Percentiles rank a stretch among this genome's conserved stretches.
Evolutionary conservation across 2,329 filamentous ascomycete genomes (phyloP).

Genomic region (Tothia fuscella): DNA sequence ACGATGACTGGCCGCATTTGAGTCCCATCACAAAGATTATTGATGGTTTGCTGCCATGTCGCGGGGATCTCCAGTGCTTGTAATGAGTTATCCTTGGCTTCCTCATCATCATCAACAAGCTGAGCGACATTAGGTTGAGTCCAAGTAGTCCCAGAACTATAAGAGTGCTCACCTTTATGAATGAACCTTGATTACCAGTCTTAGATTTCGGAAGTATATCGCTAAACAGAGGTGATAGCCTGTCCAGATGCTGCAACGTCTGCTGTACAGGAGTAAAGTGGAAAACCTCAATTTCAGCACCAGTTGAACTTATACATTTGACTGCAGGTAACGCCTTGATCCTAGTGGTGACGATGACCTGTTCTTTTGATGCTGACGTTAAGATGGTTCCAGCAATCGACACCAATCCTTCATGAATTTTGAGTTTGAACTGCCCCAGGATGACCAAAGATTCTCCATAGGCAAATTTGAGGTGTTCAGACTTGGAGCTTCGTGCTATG

Average conservation of each 20-base stretch:
- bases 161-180: not conserved
- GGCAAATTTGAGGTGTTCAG: not conserved
- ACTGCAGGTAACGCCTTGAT: slow-evolving; percentile 3
- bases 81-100: not conserved
- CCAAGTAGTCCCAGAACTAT: not conserved
- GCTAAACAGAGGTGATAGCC: slow-evolving; percentile 4
- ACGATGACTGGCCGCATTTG: not conserved
- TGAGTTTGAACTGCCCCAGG: not conserved
- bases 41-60: slow-evolving; percentile 4
- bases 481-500: not conserved
- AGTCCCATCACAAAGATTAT: not conserved
- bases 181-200: not conserved
- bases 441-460: not conserved
- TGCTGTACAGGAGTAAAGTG: not conserved
- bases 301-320: slow-evolving; percentile 6
- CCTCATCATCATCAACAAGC: not conserved
- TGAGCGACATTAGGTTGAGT: not conserved
- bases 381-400: not conserved
- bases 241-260: not conserved
- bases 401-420: slow-evolving; percentile 1
- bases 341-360: not conserved
- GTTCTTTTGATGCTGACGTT: not conserved
- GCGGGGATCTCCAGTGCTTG: not conserved
- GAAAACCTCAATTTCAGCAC: slow-evolving; percentile 3
- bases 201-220: no score